These are phyloP conservation scores for Inosperma sp. DNA, from an alignment of 768 basidiomycete genomes.

Conservation along the genomic window DNA sequence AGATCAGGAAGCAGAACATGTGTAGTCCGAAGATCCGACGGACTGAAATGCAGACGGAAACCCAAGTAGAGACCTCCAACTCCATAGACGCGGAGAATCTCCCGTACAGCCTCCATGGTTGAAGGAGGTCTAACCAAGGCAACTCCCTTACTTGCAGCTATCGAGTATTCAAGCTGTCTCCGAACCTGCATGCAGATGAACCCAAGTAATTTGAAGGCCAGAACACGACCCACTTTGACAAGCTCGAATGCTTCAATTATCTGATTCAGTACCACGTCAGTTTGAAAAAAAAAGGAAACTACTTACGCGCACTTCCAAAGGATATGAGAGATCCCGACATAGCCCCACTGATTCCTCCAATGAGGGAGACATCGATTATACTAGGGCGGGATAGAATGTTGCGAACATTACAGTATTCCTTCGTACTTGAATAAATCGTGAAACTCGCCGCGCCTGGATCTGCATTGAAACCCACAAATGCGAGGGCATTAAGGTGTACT, in stretches of 20 bases:
- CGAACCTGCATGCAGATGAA: constrained; percentile 53
- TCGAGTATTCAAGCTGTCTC: constrained; percentile 87
- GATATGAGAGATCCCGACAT: constrained; percentile 88
- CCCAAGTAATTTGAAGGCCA: constrained; percentile 2
- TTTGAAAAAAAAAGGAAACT: neutral
- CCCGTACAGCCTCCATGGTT: constrained; percentile 71
- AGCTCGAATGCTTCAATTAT: constrained; percentile 73
- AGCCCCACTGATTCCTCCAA: constrained; percentile 81
- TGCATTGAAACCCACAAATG: constrained; percentile 9
- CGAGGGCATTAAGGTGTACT: constrained; percentile 33
- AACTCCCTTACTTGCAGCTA: constrained; percentile 75
- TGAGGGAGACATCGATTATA: constrained; percentile 65
- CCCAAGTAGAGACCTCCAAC: constrained; percentile 73
- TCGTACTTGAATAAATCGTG: constrained; percentile 83
- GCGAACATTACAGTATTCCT: constrained; percentile 62
- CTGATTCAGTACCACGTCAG: constrained; percentile 5
- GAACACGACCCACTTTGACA: constrained; percentile 64
- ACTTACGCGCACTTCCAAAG: constrained; percentile 84
- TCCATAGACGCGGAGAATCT: constrained; percentile 66
- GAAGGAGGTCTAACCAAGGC: constrained; percentile 71
- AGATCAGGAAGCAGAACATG: constrained; percentile 1
- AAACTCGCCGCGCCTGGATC: constrained; percentile 79
- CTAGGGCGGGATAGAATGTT: constrained; percentile 54
- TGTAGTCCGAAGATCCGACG: constrained; percentile 21
- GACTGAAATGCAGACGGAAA: constrained; percentile 81